Conservation (phyloP, 2,329 filamentous ascomycete species). For the Colletotrichum destructivum region DNA sequence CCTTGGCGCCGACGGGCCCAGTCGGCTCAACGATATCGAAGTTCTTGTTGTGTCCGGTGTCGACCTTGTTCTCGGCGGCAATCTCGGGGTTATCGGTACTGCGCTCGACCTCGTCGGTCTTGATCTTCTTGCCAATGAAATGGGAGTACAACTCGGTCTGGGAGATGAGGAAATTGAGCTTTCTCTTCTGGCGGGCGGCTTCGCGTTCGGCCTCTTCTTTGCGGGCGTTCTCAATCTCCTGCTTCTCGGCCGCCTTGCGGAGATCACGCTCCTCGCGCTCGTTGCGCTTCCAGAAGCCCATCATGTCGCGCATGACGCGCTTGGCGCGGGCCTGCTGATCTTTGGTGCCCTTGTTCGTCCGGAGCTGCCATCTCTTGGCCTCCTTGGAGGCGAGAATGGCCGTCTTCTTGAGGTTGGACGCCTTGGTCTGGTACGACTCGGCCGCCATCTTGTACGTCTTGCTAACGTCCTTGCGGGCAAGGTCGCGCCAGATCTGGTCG, state of each 20-base stretch:
- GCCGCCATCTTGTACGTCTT: constrained; percentile 93
- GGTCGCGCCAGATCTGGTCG: constrained; percentile 96
- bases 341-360: constrained; percentile 98
- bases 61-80: constrained; percentile 66
- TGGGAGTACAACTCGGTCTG: constrained; percentile 99
- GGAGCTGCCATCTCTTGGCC: constrained; percentile 95
- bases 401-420: constrained; percentile 98
- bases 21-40: constrained; percentile 68
- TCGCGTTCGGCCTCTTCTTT: constrained; percentile 98
- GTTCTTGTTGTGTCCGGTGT: constrained; percentile 55
- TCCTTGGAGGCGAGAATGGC: constrained; percentile 97
- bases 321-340: constrained; percentile 97
- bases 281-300: constrained; percentile 99
- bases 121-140: constrained; percentile 99
- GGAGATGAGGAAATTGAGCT: constrained; percentile 99
- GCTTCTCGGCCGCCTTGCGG: constrained; percentile 92
- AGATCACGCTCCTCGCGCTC: constrained; percentile 97
- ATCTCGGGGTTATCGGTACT: constrained; percentile 88
- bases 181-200: constrained; percentile 96
- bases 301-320: constrained; percentile 99
- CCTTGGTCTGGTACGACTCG: constrained; percentile 87
- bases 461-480: constrained; percentile 92
- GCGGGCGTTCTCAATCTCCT: constrained; percentile 96
- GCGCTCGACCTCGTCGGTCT: constrained; percentile 93
- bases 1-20: constrained; percentile 74